phyloP scores from a whole-genome alignment of 2,329 filamentous ascomycete species.

The Aspergillus sp. region DNA sequence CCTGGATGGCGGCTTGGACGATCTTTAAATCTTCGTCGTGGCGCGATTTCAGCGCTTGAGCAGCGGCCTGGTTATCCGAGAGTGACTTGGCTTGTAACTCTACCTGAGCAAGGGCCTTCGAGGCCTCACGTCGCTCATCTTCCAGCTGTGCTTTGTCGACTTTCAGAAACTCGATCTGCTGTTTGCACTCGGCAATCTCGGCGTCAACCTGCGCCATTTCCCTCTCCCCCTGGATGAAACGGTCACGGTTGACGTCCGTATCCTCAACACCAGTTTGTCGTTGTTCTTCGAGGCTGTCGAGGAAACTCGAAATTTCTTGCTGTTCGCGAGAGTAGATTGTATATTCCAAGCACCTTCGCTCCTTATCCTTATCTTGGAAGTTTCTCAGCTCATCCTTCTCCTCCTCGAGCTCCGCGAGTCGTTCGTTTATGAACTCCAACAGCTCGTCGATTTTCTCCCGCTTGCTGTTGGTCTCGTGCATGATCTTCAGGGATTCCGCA shows the following conservation, averaged over 20 bases:
- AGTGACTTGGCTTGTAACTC: slow-evolving; percentile 83
- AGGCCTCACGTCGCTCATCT: slow-evolving; percentile 80
- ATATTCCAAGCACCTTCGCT: slow-evolving; percentile 89
- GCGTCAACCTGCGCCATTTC: slow-evolving; percentile 73
- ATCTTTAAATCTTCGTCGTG: slow-evolving; percentile 71
- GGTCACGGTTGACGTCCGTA: slow-evolving; percentile 75
- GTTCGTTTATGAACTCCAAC: slow-evolving; percentile 86
- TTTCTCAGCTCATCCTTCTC: slow-evolving; percentile 94
- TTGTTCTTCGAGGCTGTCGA: slow-evolving; percentile 80
- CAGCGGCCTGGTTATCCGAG: slow-evolving; percentile 75
- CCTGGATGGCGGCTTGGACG: slow-evolving; percentile 70
- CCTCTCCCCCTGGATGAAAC: slow-evolving; percentile 76
- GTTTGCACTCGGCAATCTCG: slow-evolving; percentile 75
- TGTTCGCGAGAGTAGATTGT: slow-evolving; percentile 92
- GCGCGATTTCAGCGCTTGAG: slow-evolving; percentile 69
- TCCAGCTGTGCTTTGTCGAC: slow-evolving; percentile 86
- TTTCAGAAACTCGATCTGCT: slow-evolving; percentile 79
- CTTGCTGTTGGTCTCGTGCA: slow-evolving; percentile 95
- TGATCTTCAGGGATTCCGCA: slow-evolving; percentile 90
- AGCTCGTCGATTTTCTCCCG: slow-evolving; percentile 91
- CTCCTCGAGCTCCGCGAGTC: slow-evolving; percentile 85
- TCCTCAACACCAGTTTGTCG: slow-evolving; percentile 81
- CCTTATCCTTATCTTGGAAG: slow-evolving; percentile 92
- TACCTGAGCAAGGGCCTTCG: slow-evolving; percentile 76
- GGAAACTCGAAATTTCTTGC: slow-evolving; percentile 69